phyloP scores from a whole-genome alignment of 192 early-diverging fungal genomes.

The Umbelopsis isabellina region DNA sequence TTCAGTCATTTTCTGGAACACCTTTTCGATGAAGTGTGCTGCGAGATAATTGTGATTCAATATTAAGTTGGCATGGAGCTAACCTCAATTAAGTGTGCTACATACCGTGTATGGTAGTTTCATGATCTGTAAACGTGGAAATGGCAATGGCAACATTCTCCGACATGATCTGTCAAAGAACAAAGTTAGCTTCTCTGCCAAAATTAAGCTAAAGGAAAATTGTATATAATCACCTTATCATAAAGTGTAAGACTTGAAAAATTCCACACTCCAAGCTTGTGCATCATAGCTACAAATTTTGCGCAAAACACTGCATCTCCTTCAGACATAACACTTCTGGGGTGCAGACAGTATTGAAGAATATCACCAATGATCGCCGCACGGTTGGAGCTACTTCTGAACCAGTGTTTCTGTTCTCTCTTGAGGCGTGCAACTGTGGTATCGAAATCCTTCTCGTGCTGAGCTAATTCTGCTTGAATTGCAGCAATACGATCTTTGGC shows the following conservation, averaged over 20 bases:
- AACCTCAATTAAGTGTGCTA: background rate
- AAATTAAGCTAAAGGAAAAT: background rate
- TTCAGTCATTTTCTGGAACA: constrained; percentile 54
- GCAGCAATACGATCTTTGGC: constrained; percentile 31
- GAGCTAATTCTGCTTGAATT: constrained; percentile 29
- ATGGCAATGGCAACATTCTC: constrained; percentile 54
- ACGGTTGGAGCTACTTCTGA: constrained; percentile 35
- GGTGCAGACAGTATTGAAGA: constrained; percentile 76
- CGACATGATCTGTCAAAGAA: constrained; percentile 23
- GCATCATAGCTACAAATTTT: constrained; percentile 73
- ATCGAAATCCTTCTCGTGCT: constrained; percentile 32
- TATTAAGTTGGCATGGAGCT: background rate
- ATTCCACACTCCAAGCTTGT: constrained; percentile 66
- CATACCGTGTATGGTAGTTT: constrained; percentile 69
- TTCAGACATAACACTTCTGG: constrained; percentile 64
- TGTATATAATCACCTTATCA: constrained; percentile 54
- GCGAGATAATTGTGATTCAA: background rate
- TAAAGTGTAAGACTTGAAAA: constrained; percentile 74
- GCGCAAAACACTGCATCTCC: constrained; percentile 77
- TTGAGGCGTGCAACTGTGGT: constrained; percentile 22
- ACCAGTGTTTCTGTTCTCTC: constrained; percentile 31
- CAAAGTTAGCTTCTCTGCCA: background rate
- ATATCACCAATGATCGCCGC: constrained; percentile 47
- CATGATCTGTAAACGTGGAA: constrained; percentile 68
- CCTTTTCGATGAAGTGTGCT: constrained; percentile 60